A percentile compares a stretch with the other conserved stretches of the same genome.
Evolutionary conservation across 495 filamentous ascomycete genomes (phyloP).

Genomic region (Cladorrhinum samala): DNA sequence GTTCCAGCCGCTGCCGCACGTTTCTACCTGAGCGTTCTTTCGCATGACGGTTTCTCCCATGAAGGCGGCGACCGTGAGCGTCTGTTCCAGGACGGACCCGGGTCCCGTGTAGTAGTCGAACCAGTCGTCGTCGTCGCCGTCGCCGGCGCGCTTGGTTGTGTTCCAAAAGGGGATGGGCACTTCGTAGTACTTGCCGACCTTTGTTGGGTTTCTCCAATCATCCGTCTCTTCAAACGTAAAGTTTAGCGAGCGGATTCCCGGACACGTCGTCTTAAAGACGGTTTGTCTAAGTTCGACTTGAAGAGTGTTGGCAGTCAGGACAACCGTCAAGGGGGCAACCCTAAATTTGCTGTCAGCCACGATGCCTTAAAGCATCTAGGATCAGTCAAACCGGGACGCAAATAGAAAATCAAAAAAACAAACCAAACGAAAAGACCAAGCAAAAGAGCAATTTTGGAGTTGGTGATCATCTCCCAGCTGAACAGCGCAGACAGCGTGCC

Average conservation of each 20-base stretch:
- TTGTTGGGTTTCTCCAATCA: constrained; percentile 28
- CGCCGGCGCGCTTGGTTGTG: constrained; percentile 17
- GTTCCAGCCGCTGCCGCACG: constrained; percentile 34
- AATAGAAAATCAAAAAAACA: not conserved
- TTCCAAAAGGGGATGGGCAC: constrained; percentile 31
- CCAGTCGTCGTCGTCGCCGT: constrained; percentile 18
- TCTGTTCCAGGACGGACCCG: constrained; percentile 19
- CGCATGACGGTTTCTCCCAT: constrained; percentile 23
- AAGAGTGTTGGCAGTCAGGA: constrained; percentile 34
- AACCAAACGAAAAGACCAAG: constrained; percentile 33
- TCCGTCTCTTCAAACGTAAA: constrained; percentile 30
- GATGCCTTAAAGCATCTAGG: too few species aligned
- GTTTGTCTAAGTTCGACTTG: constrained; percentile 21
- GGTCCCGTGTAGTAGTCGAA: constrained; percentile 35
- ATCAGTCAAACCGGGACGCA: too few species aligned
- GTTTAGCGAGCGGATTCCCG: constrained; percentile 29
- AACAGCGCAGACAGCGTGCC: constrained; percentile 25
- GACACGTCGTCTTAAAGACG: constrained; percentile 15
- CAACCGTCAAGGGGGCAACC: constrained; percentile 30
- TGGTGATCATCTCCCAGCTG: constrained; percentile 29
- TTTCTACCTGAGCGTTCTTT: constrained; percentile 22
- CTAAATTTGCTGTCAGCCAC: not conserved
- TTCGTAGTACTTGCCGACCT: constrained; percentile 22
- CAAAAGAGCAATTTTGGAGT: constrained; percentile 26
- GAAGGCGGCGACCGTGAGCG: constrained; percentile 26